These are phyloP conservation scores for Suillus clintonianus DNA, from an alignment of 768 basidiomycete genomes.

Conservation along the genomic window DNA sequence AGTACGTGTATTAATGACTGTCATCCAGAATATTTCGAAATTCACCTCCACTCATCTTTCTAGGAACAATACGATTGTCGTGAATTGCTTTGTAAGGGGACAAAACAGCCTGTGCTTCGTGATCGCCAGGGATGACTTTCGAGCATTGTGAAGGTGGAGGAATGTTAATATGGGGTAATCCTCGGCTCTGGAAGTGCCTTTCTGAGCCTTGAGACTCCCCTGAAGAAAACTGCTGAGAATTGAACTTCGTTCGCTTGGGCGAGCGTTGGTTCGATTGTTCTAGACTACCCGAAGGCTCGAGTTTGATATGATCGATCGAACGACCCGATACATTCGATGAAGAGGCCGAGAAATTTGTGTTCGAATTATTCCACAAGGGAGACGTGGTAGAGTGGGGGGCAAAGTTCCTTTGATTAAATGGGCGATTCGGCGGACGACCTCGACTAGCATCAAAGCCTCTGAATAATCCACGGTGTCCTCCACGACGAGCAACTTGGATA, in stretches of 20 bases:
- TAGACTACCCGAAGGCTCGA: neutral
- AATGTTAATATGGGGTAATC: conserved; percentile 1
- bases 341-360: neutral
- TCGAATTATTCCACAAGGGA: neutral
- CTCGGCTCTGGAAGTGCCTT: neutral
- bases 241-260: neutral
- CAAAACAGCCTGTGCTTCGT: conserved; percentile 3
- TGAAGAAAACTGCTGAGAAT: neutral
- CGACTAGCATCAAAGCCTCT: neutral
- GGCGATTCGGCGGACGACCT: neutral
- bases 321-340: neutral
- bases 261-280: neutral
- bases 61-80: too few species aligned
- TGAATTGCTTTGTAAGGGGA: neutral
- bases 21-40: too few species aligned
- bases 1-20: neutral
- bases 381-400: neutral
- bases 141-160: conserved; percentile 16
- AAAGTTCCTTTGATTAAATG: neutral
- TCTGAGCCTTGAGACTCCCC: neutral
- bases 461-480: neutral
- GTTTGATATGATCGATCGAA: neutral
- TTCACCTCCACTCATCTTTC: neutral
- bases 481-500: conserved; percentile 15
- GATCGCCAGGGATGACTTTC: conserved; percentile 10